A percentile compares a stretch with the other conserved stretches of the same genome.
Conservation (phyloP, 208 protist genomes). For the Leishmania mexicana region DNA sequence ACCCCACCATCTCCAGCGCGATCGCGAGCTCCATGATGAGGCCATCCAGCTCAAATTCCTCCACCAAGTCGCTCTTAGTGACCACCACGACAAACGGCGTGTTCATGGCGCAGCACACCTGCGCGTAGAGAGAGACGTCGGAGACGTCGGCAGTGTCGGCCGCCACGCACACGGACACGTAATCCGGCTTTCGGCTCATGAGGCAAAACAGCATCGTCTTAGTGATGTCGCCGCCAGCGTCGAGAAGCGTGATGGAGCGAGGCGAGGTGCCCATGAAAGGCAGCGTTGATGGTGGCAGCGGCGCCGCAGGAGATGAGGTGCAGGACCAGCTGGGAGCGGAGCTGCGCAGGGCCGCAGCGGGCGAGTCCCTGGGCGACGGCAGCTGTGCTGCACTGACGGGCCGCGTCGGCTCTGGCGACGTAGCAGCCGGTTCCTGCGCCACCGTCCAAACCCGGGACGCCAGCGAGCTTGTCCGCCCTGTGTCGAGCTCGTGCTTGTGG, state of each 20-base stretch:
- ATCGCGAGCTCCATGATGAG: slow-evolving; percentile 86
- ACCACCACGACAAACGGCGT: slow-evolving; percentile 93
- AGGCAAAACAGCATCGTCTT: slow-evolving; percentile 92
- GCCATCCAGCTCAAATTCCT: slow-evolving; percentile 92
- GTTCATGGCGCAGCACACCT: slow-evolving; percentile 92
- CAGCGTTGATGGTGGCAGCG: slow-evolving; percentile 11
- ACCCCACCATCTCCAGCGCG: slow-evolving; percentile 46
- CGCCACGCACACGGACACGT: slow-evolving; percentile 77
- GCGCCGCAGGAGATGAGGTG: slow-evolving; percentile 2
- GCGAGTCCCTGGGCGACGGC: slow-evolving; percentile 2
- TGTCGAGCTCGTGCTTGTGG: slow-evolving; percentile 96
- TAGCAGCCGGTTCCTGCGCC: not conserved
- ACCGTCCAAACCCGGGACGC: slow-evolving; percentile 91
- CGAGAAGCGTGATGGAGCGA: slow-evolving; percentile 62
- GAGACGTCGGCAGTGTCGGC: slow-evolving; percentile 39
- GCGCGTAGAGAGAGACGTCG: slow-evolving; percentile 79
- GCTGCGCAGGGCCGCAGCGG: not conserved
- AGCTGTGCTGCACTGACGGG: not conserved
- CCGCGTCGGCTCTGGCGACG: not conserved
- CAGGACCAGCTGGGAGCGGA: not conserved
- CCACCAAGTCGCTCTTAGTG: slow-evolving; percentile 94
- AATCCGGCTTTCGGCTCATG: slow-evolving; percentile 93
- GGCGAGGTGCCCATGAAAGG: slow-evolving; percentile 28
- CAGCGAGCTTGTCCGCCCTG: slow-evolving; percentile 94
- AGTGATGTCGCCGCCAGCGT: slow-evolving; percentile 78